Evolutionary conservation across 192 early-diverging fungal genomes (phyloP).

Genomic region (Coemansia erecta): DNA sequence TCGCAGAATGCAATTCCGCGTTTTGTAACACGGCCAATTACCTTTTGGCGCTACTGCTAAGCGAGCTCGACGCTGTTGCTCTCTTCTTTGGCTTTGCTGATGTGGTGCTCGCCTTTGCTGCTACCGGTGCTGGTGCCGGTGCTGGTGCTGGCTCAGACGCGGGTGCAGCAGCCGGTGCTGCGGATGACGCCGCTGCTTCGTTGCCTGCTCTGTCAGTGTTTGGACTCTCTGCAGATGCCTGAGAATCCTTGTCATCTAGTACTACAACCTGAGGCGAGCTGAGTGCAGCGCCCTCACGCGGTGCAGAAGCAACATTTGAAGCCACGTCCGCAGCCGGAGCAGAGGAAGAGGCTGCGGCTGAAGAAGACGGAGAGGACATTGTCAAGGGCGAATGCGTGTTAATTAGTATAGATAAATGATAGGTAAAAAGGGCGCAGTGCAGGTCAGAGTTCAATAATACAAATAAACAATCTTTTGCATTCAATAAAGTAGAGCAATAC

Average conservation of each 20-base stretch:
- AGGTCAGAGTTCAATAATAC: too few species aligned
- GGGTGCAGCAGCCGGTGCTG: slow-evolving; percentile 6
- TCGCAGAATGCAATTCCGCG: neutral
- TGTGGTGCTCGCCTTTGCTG: slow-evolving; percentile 9
- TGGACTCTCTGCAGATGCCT: neutral
- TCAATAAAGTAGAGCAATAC: neutral
- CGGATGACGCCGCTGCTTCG: slow-evolving; percentile 1
- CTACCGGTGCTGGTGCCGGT: slow-evolving; percentile 4
- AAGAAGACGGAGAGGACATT: neutral
- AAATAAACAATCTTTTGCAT: too few species aligned
- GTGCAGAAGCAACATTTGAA: too few species aligned
- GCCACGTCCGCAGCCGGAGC: neutral
- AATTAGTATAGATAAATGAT: neutral
- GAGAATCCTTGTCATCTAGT: neutral
- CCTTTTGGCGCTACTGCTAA: slow-evolving; percentile 65
- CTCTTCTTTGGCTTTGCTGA: slow-evolving; percentile 35
- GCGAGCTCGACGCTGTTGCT: slow-evolving; percentile 31
- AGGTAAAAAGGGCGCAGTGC: neutral
- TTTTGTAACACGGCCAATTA: slow-evolving; percentile 14
- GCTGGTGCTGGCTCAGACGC: neutral
- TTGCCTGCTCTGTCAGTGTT: slow-evolving; percentile 2
- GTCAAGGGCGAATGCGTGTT: neutral
- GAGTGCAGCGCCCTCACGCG: too few species aligned
- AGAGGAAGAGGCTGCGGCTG: neutral
- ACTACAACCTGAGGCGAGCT: slow-evolving; percentile 1